phyloP scores from a whole-genome alignment of 805 yeast species.

The Wickerhamiella galacta region DNA sequence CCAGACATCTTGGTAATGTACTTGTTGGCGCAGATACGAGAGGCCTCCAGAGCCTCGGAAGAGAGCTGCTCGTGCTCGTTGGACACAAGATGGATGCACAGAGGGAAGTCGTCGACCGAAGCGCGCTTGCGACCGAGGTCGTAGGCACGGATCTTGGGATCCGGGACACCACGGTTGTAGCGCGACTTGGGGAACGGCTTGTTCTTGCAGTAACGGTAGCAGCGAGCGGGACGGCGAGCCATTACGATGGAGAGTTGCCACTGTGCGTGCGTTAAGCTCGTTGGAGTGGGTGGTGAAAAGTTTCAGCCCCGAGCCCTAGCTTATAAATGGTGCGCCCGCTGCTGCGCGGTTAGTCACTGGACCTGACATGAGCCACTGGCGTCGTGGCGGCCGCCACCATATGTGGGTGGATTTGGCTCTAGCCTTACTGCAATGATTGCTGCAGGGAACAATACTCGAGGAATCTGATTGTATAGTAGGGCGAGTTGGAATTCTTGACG shows the following conservation, averaged over 20 bases:
- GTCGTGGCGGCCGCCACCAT: too few relatives aligned
- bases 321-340: neutral
- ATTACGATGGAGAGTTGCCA: slow-evolving; percentile 25
- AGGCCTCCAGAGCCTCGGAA: slow-evolving; percentile 99
- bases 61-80: slow-evolving; percentile 99
- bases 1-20: slow-evolving; percentile 96
- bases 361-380: too few relatives aligned
- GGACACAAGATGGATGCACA: slow-evolving; percentile 97
- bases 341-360: too few relatives aligned
- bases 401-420: too few relatives aligned
- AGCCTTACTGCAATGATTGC: too few relatives aligned
- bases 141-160: slow-evolving; percentile 96
- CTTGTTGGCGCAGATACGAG: slow-evolving; percentile 99
- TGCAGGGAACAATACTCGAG: too few relatives aligned
- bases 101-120: slow-evolving; percentile 97
- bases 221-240: slow-evolving; percentile 99
- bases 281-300: neutral
- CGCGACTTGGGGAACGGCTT: slow-evolving; percentile 99
- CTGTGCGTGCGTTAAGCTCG: neutral
- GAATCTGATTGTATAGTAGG: too few relatives aligned
- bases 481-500: too few relatives aligned
- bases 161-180: slow-evolving; percentile 99
- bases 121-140: slow-evolving; percentile 99
- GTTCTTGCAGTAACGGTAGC: slow-evolving; percentile 99
- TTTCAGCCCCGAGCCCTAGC: slow-evolving; percentile 9